phyloP scores from a whole-genome alignment of 2,329 filamentous ascomycete species.

The Epichloe hybrida region DNA sequence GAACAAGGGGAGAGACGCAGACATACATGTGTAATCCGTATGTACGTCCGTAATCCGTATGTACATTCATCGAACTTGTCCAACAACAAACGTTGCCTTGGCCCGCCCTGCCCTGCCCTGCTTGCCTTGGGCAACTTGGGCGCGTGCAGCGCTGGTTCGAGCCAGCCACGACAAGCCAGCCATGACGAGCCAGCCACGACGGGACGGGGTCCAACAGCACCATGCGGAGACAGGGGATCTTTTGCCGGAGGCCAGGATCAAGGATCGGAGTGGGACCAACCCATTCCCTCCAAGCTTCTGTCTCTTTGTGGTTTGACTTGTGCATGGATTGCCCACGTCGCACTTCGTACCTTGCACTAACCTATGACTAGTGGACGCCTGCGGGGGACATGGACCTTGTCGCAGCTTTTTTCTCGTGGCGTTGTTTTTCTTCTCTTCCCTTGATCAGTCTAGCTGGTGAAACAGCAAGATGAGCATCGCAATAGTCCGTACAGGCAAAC shows the following conservation, averaged over 20 bases:
- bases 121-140: background rate
- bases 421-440: background rate
- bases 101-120: background rate
- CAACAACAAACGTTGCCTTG: background rate
- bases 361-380: too few species aligned
- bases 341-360: too few species aligned
- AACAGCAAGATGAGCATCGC: background rate
- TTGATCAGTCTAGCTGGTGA: background rate
- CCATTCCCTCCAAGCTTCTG: background rate
- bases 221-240: background rate
- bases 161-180: background rate
- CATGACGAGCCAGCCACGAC: background rate
- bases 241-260: background rate
- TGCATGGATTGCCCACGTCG: background rate
- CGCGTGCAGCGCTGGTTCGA: constrained; percentile 1
- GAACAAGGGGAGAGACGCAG: background rate
- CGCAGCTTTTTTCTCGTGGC: too few species aligned
- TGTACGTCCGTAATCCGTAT: too few species aligned
- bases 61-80: background rate
- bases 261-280: background rate
- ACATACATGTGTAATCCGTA: too few species aligned
- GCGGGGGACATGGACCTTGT: too few species aligned
- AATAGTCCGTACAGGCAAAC: background rate
- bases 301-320: too few species aligned
- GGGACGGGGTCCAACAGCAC: background rate